Evolutionary conservation across 1,139 yeast species (phyloP).

Genomic region (Geotrichum fermentans): DNA sequence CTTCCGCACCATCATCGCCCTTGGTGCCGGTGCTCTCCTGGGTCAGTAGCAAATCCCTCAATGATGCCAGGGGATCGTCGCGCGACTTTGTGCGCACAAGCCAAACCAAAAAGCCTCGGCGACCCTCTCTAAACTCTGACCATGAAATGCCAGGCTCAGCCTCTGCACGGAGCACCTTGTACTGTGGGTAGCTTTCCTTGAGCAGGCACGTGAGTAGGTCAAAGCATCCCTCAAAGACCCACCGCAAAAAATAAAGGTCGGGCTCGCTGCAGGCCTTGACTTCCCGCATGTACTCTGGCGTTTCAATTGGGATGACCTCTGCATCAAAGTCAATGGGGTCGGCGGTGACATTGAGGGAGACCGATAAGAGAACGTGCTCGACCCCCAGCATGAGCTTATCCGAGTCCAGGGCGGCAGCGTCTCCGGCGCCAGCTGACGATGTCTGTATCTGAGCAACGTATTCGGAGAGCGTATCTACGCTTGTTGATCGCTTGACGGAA

Average conservation of each 20-base stretch:
- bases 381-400: not conserved
- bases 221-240: conserved; percentile 29
- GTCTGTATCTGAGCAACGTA: conserved; percentile 17
- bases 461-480: conserved; percentile 23
- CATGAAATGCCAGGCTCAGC: conserved; percentile 30
- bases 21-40: not conserved
- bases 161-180: conserved; percentile 26
- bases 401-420: not conserved
- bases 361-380: conserved; percentile 24
- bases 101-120: conserved; percentile 29
- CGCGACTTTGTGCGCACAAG: conserved; percentile 20
- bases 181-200: conserved; percentile 21
- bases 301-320: conserved; percentile 25
- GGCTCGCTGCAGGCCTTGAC: conserved; percentile 23
- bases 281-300: conserved; percentile 23
- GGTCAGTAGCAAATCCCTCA: conserved; percentile 14
- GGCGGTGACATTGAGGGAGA: conserved; percentile 22
- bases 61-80: conserved; percentile 20
- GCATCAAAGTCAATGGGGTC: conserved; percentile 22
- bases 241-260: conserved; percentile 28
- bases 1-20: not conserved
- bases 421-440: not conserved
- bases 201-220: conserved; percentile 21
- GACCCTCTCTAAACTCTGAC: conserved; percentile 27
- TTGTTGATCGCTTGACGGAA: conserved; percentile 18